Evolutionary conservation across 1,284 basidiomycete genomes (phyloP).

Genomic region (Microbotryum silenes-acaulis): DNA sequence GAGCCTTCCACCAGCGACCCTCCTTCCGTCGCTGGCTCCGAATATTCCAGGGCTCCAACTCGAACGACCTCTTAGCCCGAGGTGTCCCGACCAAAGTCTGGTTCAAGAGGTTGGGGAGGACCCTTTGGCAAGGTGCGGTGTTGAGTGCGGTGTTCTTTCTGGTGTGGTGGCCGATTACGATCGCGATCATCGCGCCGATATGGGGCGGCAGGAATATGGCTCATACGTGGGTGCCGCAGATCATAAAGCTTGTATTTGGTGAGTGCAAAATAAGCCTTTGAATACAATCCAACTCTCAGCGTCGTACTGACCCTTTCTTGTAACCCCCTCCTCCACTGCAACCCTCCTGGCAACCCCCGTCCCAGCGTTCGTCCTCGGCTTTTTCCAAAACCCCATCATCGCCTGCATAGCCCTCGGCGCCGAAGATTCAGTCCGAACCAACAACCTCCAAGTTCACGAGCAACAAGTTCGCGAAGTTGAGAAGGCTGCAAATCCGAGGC

Average conservation of each 20-base stretch:
- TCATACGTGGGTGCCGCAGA: conserved; percentile 37
- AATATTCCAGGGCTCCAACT: conserved; percentile 38
- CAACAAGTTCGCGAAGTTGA: conserved; percentile 21
- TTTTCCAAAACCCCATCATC: conserved; percentile 24
- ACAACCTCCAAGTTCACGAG: conserved; percentile 23
- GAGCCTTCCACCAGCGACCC: conserved; percentile 30
- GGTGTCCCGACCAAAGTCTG: conserved; percentile 25
- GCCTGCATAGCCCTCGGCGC: conserved; percentile 29
- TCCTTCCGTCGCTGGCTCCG: conserved; percentile 32
- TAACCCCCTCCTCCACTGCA: too few species aligned
- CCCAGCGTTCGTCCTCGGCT: conserved; percentile 22
- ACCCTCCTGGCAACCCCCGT: neutral
- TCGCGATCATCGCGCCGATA: conserved; percentile 38
- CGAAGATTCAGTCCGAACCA: conserved; percentile 25
- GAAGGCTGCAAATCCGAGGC: conserved; percentile 11
- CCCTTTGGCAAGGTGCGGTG: conserved; percentile 40
- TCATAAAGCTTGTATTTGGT: conserved; percentile 41
- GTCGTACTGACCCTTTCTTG: neutral
- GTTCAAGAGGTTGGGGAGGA: conserved; percentile 35
- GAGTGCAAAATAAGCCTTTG: neutral
- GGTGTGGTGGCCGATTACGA: conserved; percentile 41
- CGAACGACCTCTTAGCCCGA: conserved; percentile 39
- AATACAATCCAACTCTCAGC: too few species aligned
- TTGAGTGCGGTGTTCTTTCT: conserved; percentile 42
- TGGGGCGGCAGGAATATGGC: conserved; percentile 37